Conservation (phyloP, 495 filamentous ascomycete species). For the Podospora bellae-mahoneyi region DNA sequence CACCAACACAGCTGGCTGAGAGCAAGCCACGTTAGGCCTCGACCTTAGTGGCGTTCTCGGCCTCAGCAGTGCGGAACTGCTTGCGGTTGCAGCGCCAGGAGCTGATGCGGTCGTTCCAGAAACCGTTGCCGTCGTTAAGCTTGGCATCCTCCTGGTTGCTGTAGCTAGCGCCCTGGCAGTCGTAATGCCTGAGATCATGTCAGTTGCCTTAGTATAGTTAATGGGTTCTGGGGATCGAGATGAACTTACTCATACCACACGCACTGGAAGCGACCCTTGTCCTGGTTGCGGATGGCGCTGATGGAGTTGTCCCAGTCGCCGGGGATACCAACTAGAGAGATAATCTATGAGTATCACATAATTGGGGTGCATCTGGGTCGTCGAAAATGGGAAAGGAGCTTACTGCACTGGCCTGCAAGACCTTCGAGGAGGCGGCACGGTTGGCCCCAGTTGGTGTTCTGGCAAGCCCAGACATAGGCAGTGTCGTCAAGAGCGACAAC, state of each 20-base stretch:
- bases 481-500: too few species aligned
- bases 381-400: too few species aligned
- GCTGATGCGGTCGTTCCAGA: constrained; percentile 1
- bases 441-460: too few species aligned
- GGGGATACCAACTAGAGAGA: neutral
- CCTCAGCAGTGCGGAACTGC: neutral
- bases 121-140: neutral
- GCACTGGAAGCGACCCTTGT: neutral
- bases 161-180: neutral
- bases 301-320: neutral
- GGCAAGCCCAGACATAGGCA: too few species aligned
- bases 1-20: too few species aligned
- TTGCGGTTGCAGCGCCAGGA: neutral
- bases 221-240: too few species aligned
- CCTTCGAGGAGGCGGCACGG: too few species aligned
- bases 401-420: too few species aligned
- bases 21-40: too few species aligned
- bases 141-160: constrained; percentile 4
- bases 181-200: neutral
- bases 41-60: too few species aligned
- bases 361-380: too few species aligned
- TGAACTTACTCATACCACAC: neutral
- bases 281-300: neutral
- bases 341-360: too few species aligned
- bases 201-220: neutral